Percentiles rank a stretch among this genome's conserved stretches.
Evolutionary conservation across 83 land plant species (phyloP).

Genomic region (Picea abies): DNA sequence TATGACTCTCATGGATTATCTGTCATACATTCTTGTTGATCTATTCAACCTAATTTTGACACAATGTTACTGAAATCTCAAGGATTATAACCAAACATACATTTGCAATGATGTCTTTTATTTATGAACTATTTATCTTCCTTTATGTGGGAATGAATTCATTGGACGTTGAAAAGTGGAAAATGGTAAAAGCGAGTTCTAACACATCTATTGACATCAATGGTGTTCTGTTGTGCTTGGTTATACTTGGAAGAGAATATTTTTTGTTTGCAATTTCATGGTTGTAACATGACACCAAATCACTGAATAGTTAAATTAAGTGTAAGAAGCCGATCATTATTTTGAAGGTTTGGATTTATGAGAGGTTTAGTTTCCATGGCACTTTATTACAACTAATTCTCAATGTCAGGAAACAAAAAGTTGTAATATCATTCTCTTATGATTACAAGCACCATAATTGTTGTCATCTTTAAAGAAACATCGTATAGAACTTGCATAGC

Average conservation of each 20-base stretch:
- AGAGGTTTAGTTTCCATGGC: conserved; percentile 96
- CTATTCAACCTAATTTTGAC: no score
- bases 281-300: conserved; percentile 42
- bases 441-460: conserved; percentile 87
- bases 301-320: conserved; percentile 34
- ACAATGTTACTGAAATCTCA: no score
- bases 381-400: conserved; percentile 88
- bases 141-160: no score
- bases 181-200: conserved; percentile 18
- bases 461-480: conserved; percentile 69
- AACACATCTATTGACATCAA: conserved; percentile 57
- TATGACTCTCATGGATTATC: no score
- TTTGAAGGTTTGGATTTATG: conserved; percentile 99
- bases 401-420: conserved; percentile 54
- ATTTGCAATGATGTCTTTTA: no score
- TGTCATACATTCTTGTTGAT: no score
- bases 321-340: conserved; percentile 59
- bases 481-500: no score
- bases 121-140: no score
- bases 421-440: conserved; percentile 63
- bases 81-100: no score
- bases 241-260: conserved; percentile 71
- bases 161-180: no score
- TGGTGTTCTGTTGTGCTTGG: conserved; percentile 49
- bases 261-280: conserved; percentile 76